A percentile compares a stretch with the other conserved stretches of the same genome.
Evolutionary conservation across 83 land plant species (phyloP).

Genomic region (Picea engelmannii): DNA sequence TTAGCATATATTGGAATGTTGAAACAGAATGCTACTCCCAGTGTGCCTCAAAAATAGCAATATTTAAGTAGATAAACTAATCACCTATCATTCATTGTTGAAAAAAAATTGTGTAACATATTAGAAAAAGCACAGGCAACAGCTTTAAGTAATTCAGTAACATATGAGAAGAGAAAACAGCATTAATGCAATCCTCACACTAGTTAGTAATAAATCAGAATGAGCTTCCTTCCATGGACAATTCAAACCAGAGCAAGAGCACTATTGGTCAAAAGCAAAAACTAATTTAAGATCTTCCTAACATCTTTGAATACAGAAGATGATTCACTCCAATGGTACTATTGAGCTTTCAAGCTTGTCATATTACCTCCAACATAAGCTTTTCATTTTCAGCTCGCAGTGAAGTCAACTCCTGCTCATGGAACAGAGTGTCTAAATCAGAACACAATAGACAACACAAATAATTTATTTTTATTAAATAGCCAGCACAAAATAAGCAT

Average conservation of each 20-base stretch:
- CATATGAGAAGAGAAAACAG: too few relatives aligned
- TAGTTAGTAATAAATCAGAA: not conserved
- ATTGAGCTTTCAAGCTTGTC: not conserved
- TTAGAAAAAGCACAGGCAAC: not conserved
- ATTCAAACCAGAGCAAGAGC: not conserved
- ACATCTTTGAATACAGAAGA: not conserved
- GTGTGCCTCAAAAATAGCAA: not conserved
- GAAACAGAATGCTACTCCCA: not conserved
- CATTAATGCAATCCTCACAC: not conserved
- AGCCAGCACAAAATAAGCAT: not conserved
- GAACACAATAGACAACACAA: not conserved
- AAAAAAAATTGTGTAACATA: not conserved
- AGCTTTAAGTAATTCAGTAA: too few relatives aligned
- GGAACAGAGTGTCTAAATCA: not conserved
- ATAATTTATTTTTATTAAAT: not conserved
- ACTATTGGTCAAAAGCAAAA: not conserved
- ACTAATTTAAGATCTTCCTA: not conserved
- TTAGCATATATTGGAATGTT: not conserved
- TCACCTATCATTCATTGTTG: not conserved
- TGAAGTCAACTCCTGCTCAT: conserved; percentile 24
- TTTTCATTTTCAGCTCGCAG: conserved; percentile 21
- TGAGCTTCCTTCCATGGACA: not conserved
- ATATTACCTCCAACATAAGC: conserved; percentile 10
- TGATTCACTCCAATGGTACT: not conserved
- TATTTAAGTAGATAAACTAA: not conserved